Conservation (phyloP, 345 rosid species). For the Carallia brachiata region DNA sequence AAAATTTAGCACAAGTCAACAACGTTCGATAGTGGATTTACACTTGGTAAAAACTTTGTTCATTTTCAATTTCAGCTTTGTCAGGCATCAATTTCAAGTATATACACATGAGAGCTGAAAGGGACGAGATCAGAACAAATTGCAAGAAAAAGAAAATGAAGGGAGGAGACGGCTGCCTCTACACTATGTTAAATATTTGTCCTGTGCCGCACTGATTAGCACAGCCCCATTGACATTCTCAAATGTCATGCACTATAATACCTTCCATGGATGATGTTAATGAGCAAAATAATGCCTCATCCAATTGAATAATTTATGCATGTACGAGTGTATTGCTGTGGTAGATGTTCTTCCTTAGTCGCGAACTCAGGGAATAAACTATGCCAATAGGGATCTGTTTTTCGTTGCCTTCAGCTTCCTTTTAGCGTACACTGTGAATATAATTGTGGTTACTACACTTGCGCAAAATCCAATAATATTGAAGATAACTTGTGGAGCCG, state of each 20-base stretch:
- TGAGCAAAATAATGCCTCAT: slow-evolving; percentile 35
- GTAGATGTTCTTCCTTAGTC: background rate
- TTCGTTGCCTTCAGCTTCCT: slow-evolving; percentile 66
- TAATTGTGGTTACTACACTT: slow-evolving; percentile 63
- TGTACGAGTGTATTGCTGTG: background rate
- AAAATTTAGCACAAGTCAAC: slow-evolving; percentile 2
- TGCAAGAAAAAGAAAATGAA: background rate
- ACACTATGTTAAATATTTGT: slow-evolving; percentile 30
- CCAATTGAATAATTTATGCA: slow-evolving; percentile 13
- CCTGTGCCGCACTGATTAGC: slow-evolving; percentile 7
- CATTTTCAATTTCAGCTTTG: slow-evolving; percentile 9
- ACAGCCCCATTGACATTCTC: slow-evolving; percentile 4
- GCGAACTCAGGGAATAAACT: slow-evolving; percentile 13
- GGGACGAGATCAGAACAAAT: slow-evolving; percentile 2
- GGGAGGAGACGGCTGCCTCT: slow-evolving; percentile 10
- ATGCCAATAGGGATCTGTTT: slow-evolving; percentile 46
- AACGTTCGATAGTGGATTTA: slow-evolving; percentile 7
- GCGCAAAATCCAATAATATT: slow-evolving; percentile 69
- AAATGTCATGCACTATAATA: slow-evolving; percentile 1
- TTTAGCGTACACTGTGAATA: slow-evolving; percentile 77
- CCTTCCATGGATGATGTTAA: slow-evolving; percentile 32
- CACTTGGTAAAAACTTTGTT: slow-evolving; percentile 18
- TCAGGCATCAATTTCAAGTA: slow-evolving; percentile 14
- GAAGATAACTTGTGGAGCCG: slow-evolving; percentile 73
- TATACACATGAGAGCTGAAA: slow-evolving; percentile 24